Evolutionary conservation across 2,329 filamentous ascomycete genomes (phyloP), one percentile per base, ranked within the genome.

Genomic region (Eurotiales sp.): DNA sequence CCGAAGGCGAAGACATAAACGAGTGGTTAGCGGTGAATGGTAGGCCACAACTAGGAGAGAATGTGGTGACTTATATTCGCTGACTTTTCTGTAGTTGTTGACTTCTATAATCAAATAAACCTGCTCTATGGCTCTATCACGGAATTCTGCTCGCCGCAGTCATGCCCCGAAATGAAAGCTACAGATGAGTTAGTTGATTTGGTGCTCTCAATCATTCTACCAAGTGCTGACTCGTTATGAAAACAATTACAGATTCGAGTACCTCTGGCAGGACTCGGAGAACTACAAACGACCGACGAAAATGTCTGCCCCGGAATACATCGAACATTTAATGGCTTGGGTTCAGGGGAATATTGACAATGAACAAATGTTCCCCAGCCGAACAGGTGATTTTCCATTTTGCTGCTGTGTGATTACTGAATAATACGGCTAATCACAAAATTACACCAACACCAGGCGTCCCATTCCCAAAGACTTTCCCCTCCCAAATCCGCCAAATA

Each of bases 21-120:
- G 93, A 99, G 73, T 99, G 93, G 93, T 74, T 99, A 55, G 93
- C 93, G 23, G 93, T 99, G 62, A 99, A 99, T 74, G 88, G 91
- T 95, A 76, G n/a, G n/a, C n/a, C n/a, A n/a, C n/a, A n/a, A n/a
- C n/a, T n/a, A n/a, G n/a, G n/a, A n/a, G n/a, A n/a, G n/a, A n/a
- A n/a, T n/a, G n/a, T n/a, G n/a, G n/a, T n/a, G n/a, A n/a, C n/a
- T 62, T 37, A 44, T 19, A 29, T 40, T 27, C 12, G 50, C 67
- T 73, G 47, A 73, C 55, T 17, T 15, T 42, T 46, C 32, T 37
- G 48, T 60, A 96, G 91, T 99, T 77, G 93, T 99, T 76, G 93
- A 99, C 74, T 99, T 99, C 74, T 99, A 99, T 83, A 99, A 99
- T 77, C 93, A 99, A 74, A 95, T 99, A 78, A 99, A 99, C 74